These are phyloP conservation scores for Naganishia cerealis DNA, from an alignment of 1,284 basidiomycete genomes.

Conservation along the genomic window DNA sequence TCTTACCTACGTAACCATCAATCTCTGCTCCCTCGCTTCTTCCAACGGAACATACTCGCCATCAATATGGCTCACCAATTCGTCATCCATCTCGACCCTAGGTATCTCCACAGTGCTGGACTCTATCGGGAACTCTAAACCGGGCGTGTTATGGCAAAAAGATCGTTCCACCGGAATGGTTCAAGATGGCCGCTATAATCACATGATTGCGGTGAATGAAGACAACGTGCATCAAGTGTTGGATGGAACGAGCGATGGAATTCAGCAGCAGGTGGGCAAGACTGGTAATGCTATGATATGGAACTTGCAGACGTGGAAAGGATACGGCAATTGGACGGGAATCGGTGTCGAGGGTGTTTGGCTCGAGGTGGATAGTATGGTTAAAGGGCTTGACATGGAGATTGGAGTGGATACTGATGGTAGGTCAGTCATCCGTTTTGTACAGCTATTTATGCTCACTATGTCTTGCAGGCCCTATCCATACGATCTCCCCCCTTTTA, in stretches of 20 bases:
- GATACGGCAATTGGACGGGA: constrained; percentile 34
- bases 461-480: constrained; percentile 55
- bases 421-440: constrained; percentile 47
- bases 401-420: constrained; percentile 62
- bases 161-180: constrained; percentile 13
- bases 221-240: background rate
- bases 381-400: constrained; percentile 53
- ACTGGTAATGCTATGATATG: constrained; percentile 1
- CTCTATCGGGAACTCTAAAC: background rate
- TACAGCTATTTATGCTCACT: constrained; percentile 30
- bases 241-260: background rate
- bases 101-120: background rate
- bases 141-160: constrained; percentile 1
- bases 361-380: constrained; percentile 11
- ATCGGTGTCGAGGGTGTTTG: constrained; percentile 25
- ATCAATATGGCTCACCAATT: constrained; percentile 28
- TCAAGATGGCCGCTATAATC: background rate
- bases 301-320: background rate
- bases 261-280: constrained; percentile 13
- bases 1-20: constrained; percentile 28
- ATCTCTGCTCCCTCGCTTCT: constrained; percentile 25
- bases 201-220: constrained; percentile 7
- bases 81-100: background rate
- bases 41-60: constrained; percentile 16
- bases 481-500: constrained; percentile 55